These are phyloP conservation scores for Coemansia sp. DNA, from an alignment of 192 early-diverging fungal genomes.

Conservation along the genomic window DNA sequence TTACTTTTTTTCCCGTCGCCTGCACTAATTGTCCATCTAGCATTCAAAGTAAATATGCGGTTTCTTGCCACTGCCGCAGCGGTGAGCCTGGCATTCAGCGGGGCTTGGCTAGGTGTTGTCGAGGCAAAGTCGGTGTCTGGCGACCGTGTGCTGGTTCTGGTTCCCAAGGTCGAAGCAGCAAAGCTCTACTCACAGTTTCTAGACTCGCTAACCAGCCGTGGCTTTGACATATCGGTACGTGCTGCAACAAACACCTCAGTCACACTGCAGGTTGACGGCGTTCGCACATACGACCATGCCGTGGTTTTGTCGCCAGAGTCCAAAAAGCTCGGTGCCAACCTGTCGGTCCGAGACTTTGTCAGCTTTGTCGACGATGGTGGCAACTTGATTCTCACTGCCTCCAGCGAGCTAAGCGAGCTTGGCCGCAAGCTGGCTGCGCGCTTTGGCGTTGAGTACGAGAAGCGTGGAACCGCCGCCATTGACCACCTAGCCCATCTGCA, in stretches of 20 bases:
- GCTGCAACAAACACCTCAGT: conserved; percentile 57
- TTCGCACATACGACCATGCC: conserved; percentile 76
- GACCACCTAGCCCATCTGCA: conserved; percentile 67
- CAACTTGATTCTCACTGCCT: conserved; percentile 78
- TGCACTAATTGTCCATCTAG: neutral
- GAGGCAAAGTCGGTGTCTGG: conserved; percentile 66
- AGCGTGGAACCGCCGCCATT: conserved; percentile 62
- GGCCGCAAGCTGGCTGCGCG: conserved; percentile 84
- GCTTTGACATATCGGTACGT: conserved; percentile 57
- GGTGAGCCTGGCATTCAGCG: conserved; percentile 13
- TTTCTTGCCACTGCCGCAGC: conserved; percentile 11
- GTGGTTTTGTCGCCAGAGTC: conserved; percentile 77
- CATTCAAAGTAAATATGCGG: conserved; percentile 20
- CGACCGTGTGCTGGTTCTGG: conserved; percentile 64
- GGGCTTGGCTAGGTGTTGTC: conserved; percentile 17
- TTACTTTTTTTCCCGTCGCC: neutral
- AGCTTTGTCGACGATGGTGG: conserved; percentile 90
- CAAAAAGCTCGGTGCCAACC: conserved; percentile 58
- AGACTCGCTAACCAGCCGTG: conserved; percentile 52
- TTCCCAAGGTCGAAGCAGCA: conserved; percentile 55
- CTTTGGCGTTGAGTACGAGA: conserved; percentile 86
- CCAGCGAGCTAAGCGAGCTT: conserved; percentile 62
- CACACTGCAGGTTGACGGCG: conserved; percentile 58
- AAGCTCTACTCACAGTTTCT: conserved; percentile 57
- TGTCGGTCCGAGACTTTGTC: conserved; percentile 62